Base-by-base conservation (phyloP, 139 green algal genomes). In the Closterium sp. region DNA sequence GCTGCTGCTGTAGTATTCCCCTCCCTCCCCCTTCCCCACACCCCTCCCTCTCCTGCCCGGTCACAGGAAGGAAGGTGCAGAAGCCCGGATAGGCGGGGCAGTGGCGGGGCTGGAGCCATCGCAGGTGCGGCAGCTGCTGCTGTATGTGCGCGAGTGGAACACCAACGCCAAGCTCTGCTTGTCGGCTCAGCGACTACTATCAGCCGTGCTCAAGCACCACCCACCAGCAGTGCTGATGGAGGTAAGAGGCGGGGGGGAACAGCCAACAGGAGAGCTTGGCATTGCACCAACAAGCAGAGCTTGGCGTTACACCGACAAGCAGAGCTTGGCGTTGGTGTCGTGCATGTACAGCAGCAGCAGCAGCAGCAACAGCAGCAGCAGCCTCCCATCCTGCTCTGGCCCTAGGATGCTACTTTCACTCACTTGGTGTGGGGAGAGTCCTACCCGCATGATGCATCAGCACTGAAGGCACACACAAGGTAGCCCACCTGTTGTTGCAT, bases 71-170 rank as follows among this genome's bases (percentile, higher is more conserved):
- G 91, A 36, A n/a, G 38, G 33, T n/a, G 93, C 55, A 5, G 88
- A 85, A 23, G 91, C 66, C 34, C 32, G 31, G 33, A 33, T 92
- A 66, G 43, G 84, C n/a, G 85, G 34, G 30, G 34, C 91, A 10
- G 43, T 92, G 38, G 55, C 25, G 12, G 32, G n/a, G 30, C 12
- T 95, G 16, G 36, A 91, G 10, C 69, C 25, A 25, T 86, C 93
- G 6, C 34, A 94, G 34, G 33, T 94, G 38, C 81, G 81, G 31
- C 30, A 36, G 33, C 43, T 91, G 87, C 93, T 97, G 25, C 86
- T 94, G 87, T 96, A 95, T 83, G 84, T 90, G 19, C 91, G 97
- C 25, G 97, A 99, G 84, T 99, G 98, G 98, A 99, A 99, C 93
- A 98, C 97, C 30, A 97, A 98, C 92, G 91, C 95, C 9, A 94